Conservation (phyloP, 208 protist genomes). For the Trypanosoma theileri region DNA sequence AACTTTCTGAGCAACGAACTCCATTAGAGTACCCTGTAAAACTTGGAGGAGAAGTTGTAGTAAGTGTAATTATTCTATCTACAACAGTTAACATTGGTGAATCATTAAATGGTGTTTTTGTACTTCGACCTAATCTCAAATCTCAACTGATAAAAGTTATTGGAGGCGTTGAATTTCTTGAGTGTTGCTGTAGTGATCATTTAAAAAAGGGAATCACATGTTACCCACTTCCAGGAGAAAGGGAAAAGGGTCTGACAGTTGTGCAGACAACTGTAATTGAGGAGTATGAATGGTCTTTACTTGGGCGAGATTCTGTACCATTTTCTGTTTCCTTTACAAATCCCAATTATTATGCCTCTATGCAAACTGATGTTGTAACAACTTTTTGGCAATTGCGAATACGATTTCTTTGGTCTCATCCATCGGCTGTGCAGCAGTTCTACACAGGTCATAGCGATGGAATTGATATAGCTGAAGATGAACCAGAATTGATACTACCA, state of each 20-base stretch:
- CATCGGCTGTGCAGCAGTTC: not conserved
- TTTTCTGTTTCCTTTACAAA: constrained; percentile 33
- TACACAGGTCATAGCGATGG: constrained; percentile 1
- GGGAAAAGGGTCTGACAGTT: constrained; percentile 21
- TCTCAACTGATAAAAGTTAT: constrained; percentile 25
- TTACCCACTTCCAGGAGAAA: constrained; percentile 13
- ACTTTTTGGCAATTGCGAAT: constrained; percentile 38
- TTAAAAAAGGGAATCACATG: constrained; percentile 8
- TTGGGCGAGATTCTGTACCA: constrained; percentile 21
- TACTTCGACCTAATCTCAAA: not conserved
- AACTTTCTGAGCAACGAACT: constrained; percentile 25
- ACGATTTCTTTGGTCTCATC: constrained; percentile 24
- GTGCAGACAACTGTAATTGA: constrained; percentile 23
- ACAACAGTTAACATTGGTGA: constrained; percentile 41
- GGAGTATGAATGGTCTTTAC: constrained; percentile 26
- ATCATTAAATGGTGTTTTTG: constrained; percentile 40
- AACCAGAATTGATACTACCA: constrained; percentile 39
- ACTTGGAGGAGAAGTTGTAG: constrained; percentile 19
- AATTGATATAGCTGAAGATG: constrained; percentile 22
- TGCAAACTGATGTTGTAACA: constrained; percentile 40
- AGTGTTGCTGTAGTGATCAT: constrained; percentile 28
- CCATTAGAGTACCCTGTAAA: constrained; percentile 37
- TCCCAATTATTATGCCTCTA: constrained; percentile 21
- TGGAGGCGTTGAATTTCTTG: constrained; percentile 34
- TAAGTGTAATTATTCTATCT: constrained; percentile 35